Evolutionary conservation across 768 basidiomycete genomes (phyloP), one percentile per base, ranked within the genome.

Genomic region (Boletus pseudopeckii): DNA sequence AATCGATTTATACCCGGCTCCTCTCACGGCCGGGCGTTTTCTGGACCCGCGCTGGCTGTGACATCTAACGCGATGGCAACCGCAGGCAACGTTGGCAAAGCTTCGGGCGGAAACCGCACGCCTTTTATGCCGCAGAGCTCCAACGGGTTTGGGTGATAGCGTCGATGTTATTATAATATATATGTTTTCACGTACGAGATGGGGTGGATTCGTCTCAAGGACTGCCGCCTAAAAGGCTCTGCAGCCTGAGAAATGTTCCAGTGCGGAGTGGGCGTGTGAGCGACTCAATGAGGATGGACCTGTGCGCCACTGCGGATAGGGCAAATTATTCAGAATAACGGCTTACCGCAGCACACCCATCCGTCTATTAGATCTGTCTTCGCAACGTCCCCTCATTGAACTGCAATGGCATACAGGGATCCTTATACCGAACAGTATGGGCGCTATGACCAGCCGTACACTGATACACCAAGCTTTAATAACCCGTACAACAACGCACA

Each of bases 331-430:
- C 20, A 22, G 14, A 24, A 22, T 11, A 33, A 38, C 24, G 38
- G 14, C 53, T 52, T 37, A n/a, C 56, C 65, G 61, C 65, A 66
- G 63, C 61, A 65, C 54, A 32, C 36, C n/a, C 50, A 55, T 47
- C 22, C 39, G 10, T 51, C 47, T 20, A 17, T 43, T 24, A 7
- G 18, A 39, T n/a, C 34, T 11, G 10, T 22, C 28, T 20, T 36
- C 20, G n/a, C 42, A 22, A 22, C 45, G 33, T 34, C 33, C n/a
- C 20, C 20, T 33, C 42, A 7, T 32, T 18, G 22, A 51, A 39
- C 49, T 33, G 50, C 55, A 47, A 71, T 67, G 58, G 81, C 84
- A 76, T 82, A 84, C 68, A 74, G 70, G 54, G 82, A 85, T 66
- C 82, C 82, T 20, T 81, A 84, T 62, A 54, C 74, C 55, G 73